phyloP scores from a whole-genome alignment of 2,329 filamentous ascomycete species.

The Lecanicillium sp. region DNA sequence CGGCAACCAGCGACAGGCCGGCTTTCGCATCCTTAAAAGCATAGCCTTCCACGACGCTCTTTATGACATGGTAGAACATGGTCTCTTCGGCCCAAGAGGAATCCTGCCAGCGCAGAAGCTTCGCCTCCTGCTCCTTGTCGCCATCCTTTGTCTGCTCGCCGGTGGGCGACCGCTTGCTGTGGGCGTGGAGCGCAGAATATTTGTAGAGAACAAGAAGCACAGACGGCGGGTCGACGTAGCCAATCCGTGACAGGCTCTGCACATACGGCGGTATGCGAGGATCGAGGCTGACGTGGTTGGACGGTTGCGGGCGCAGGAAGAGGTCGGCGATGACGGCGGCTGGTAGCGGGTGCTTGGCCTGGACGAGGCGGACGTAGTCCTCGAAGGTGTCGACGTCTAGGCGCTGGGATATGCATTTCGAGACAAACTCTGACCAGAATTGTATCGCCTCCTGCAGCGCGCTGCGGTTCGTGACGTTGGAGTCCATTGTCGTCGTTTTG shows the following conservation, averaged over 20 bases:
- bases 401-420: constrained; percentile 40
- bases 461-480: constrained; percentile 9
- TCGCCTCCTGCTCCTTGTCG: constrained; percentile 13
- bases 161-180: constrained; percentile 3
- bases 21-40: constrained; percentile 38
- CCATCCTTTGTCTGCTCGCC: constrained; percentile 12
- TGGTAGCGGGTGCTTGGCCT: constrained; percentile 43
- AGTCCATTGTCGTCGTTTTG: background rate
- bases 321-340: constrained; percentile 47
- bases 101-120: constrained; percentile 39
- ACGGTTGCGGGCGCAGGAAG: constrained; percentile 46
- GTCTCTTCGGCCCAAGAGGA: constrained; percentile 71
- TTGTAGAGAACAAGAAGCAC: constrained; percentile 48
- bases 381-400: constrained; percentile 48
- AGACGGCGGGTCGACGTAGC: constrained; percentile 45
- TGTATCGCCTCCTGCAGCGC: constrained; percentile 20
- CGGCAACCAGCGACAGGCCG: constrained; percentile 40
- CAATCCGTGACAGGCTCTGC: constrained; percentile 42
- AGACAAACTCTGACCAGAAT: constrained; percentile 45
- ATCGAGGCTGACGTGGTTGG: constrained; percentile 44
- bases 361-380: constrained; percentile 39
- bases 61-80: constrained; percentile 87
- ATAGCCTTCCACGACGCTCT: constrained; percentile 60
- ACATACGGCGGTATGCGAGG: constrained; percentile 53
- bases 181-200: constrained; percentile 45